Evolutionary conservation across 352 stramenopile genomes (phyloP).

Genomic region (Phytophthora pisi): DNA sequence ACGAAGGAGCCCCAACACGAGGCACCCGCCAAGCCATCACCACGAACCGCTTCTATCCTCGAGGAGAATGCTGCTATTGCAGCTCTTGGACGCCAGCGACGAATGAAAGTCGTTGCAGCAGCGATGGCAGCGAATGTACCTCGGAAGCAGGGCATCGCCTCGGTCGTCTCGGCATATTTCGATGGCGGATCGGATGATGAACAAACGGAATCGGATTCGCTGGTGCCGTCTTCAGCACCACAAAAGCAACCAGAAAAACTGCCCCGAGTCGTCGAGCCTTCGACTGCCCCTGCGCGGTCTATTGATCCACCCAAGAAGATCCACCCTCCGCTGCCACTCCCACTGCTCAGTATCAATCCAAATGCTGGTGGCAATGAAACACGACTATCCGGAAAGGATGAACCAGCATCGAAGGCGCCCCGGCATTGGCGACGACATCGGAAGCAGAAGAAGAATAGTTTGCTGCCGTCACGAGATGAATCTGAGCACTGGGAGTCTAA

Average conservation of each 20-base stretch:
- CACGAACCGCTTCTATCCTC: slow-evolving; percentile 6
- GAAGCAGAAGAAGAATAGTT: slow-evolving; percentile 10
- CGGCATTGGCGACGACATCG: slow-evolving; percentile 6
- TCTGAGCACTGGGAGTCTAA: slow-evolving; percentile 27
- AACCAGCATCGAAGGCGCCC: background rate
- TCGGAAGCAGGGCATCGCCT: slow-evolving; percentile 11
- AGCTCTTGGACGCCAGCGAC: slow-evolving; percentile 23
- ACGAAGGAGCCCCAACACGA: background rate
- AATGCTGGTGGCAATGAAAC: slow-evolving; percentile 14
- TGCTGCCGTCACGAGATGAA: slow-evolving; percentile 19
- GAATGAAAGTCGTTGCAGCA: slow-evolving; percentile 26
- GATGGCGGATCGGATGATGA: slow-evolving; percentile 13
- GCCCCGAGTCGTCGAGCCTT: slow-evolving; percentile 1
- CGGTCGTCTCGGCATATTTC: slow-evolving; percentile 28
- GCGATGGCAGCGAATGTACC: slow-evolving; percentile 20
- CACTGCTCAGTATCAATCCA: slow-evolving; percentile 27
- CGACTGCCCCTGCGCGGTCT: slow-evolving; percentile 8
- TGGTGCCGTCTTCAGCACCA: slow-evolving; percentile 7
- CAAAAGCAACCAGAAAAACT: slow-evolving; percentile 6
- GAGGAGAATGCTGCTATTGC: slow-evolving; percentile 30
- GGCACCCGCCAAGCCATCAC: slow-evolving; percentile 3
- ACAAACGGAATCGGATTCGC: slow-evolving; percentile 1
- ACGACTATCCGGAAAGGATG: slow-evolving; percentile 3
- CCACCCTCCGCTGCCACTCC: slow-evolving; percentile 13
- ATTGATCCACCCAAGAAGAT: slow-evolving; percentile 13